These are phyloP conservation scores for Alternaria triticimaculans DNA, from an alignment of 2,329 filamentous ascomycete species.

Conservation along the genomic window DNA sequence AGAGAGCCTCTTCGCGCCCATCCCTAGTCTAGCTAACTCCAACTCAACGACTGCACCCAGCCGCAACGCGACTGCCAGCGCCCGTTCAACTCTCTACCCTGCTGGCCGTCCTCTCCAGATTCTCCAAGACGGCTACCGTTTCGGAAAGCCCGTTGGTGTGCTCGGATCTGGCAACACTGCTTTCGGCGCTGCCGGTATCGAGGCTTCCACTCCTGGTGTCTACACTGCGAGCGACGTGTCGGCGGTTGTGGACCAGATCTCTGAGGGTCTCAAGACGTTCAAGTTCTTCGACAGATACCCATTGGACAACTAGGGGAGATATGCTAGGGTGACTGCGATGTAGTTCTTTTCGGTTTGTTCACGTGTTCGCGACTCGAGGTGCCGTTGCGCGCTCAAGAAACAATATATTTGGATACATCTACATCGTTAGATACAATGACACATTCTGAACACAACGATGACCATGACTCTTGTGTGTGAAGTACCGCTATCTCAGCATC, in stretches of 20 bases:
- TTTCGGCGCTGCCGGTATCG: slow-evolving; percentile 56
- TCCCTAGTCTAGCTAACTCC: slow-evolving; percentile 31
- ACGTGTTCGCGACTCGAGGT: not conserved
- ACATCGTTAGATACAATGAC: not conserved
- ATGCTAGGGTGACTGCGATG: not conserved
- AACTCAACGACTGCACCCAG: slow-evolving; percentile 27
- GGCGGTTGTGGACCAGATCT: slow-evolving; percentile 28
- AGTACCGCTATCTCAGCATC: not conserved
- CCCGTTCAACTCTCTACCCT: slow-evolving; percentile 65
- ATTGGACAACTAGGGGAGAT: slow-evolving; percentile 51
- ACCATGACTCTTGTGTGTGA: not conserved
- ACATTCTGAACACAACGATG: not conserved
- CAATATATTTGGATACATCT: not conserved
- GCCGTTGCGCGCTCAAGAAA: not conserved
- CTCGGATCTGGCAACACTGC: slow-evolving; percentile 57
- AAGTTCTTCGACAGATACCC: slow-evolving; percentile 71
- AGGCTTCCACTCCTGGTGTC: slow-evolving; percentile 48
- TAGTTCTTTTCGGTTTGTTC: not conserved
- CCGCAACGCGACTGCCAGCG: slow-evolving; percentile 28
- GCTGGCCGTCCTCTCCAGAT: slow-evolving; percentile 69
- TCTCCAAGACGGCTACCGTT: slow-evolving; percentile 67
- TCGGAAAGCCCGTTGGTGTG: slow-evolving; percentile 72
- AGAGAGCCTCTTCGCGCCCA: slow-evolving; percentile 61
- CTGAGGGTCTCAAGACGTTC: slow-evolving; percentile 67
- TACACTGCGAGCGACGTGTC: slow-evolving; percentile 22